phyloP scores from a whole-genome alignment of 2,329 filamentous ascomycete genomes.

The Orbilia brochopaga region DNA sequence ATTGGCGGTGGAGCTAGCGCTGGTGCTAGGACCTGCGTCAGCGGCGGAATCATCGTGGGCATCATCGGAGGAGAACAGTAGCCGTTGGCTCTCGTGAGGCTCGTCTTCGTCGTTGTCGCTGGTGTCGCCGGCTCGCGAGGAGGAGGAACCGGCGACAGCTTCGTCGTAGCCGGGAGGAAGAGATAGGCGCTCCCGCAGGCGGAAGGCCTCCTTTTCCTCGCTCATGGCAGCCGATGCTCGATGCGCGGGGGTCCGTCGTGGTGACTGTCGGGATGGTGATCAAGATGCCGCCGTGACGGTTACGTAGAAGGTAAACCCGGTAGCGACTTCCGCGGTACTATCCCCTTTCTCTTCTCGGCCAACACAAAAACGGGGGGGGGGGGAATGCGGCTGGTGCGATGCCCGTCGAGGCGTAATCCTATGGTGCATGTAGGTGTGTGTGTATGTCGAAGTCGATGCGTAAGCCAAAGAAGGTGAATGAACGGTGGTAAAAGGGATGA shows the following conservation, averaged over 20 bases:
- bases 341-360: background rate
- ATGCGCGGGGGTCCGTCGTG: conserved; percentile 8
- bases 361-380: conserved; percentile 4
- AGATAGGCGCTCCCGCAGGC: conserved; percentile 46
- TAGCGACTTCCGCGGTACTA: background rate
- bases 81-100: conserved; percentile 33
- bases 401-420: background rate
- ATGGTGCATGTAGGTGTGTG: background rate
- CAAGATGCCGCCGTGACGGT: background rate
- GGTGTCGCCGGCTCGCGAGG: conserved; percentile 18
- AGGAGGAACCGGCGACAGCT: conserved; percentile 44
- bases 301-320: background rate
- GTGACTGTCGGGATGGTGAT: background rate
- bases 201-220: conserved; percentile 51
- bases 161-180: conserved; percentile 50
- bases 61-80: conserved; percentile 43
- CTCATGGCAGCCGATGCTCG: conserved; percentile 29
- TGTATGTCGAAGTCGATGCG: too few species aligned
- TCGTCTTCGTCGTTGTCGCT: conserved; percentile 51
- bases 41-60: conserved; percentile 16
- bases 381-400: background rate
- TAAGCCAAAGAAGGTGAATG: too few species aligned
- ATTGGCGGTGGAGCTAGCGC: conserved; percentile 3
- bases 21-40: conserved; percentile 11
- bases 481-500: too few species aligned